These are phyloP conservation scores for Botrytis porri DNA, from an alignment of 2,329 filamentous ascomycete species.

Conservation along the genomic window DNA sequence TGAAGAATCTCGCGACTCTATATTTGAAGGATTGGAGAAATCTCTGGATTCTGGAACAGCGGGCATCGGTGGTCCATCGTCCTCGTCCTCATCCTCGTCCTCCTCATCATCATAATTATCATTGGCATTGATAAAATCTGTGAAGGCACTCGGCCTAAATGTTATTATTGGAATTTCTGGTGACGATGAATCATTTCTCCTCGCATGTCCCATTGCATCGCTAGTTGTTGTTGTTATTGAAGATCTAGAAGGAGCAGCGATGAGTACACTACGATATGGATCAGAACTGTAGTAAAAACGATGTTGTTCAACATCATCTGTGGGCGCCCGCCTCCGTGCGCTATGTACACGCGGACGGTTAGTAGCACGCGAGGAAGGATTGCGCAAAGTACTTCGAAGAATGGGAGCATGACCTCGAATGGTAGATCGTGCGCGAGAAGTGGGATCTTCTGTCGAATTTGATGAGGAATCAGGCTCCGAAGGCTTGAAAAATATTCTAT, in stretches of 20 bases:
- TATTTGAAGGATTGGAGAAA: constrained; percentile 22
- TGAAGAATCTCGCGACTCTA: constrained; percentile 23
- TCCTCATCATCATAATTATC: neutral
- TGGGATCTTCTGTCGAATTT: constrained; percentile 34
- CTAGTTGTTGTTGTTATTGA: neutral
- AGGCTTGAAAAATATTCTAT: constrained; percentile 37
- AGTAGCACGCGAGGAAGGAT: neutral
- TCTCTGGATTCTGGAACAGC: constrained; percentile 33
- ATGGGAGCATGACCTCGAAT: constrained; percentile 31
- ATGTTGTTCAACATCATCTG: neutral
- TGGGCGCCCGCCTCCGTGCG: neutral
- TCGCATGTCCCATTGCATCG: neutral
- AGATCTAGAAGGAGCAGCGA: neutral
- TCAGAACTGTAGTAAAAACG: neutral
- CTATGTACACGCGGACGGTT: neutral
- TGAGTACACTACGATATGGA: neutral
- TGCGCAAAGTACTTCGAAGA: neutral
- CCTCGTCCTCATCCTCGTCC: constrained; percentile 12
- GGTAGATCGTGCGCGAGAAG: constrained; percentile 33
- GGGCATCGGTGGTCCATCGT: constrained; percentile 33
- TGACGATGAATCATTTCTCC: neutral
- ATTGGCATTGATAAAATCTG: neutral
- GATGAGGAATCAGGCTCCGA: constrained; percentile 32
- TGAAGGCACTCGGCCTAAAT: constrained; percentile 24
- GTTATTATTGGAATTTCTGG: constrained; percentile 18